These are phyloP conservation scores for Buxus sempervirens DNA, from an alignment of 164 flowering plant genomes.

Conservation along the genomic window DNA sequence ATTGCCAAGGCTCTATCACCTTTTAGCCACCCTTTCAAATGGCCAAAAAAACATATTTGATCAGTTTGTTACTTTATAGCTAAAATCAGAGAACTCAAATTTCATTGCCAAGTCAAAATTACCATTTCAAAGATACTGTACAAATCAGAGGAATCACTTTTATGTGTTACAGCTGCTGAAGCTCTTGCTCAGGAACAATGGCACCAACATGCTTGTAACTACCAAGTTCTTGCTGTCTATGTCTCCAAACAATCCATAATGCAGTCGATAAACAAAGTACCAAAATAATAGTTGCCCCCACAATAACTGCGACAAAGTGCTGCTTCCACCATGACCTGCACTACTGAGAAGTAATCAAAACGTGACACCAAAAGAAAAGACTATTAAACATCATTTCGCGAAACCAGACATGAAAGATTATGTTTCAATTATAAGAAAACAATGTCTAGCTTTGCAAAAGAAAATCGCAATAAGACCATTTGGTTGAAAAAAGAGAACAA, in stretches of 20 bases:
- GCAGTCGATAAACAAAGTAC: constrained; percentile 41
- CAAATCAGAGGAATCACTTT: no score
- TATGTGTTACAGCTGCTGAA: constrained; percentile 42
- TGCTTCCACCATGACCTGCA: constrained; percentile 60
- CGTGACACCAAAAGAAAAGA: neutral
- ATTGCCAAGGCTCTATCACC: no score
- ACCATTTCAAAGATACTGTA: no score
- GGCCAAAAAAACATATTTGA: no score
- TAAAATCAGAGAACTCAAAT: no score
- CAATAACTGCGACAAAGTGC: constrained; percentile 25
- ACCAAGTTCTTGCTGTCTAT: constrained; percentile 22
- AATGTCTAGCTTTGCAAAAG: no score
- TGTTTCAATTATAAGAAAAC: no score
- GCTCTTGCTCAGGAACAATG: constrained; percentile 63
- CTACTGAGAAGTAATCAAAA: neutral
- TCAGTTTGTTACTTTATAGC: no score
- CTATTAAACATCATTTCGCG: neutral
- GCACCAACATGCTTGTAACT: constrained; percentile 56
- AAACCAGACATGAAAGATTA: neutral
- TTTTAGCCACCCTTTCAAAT: no score
- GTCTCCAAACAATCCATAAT: constrained; percentile 47
- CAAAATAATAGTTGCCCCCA: constrained; percentile 19
- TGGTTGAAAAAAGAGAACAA: no score
- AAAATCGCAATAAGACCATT: no score
- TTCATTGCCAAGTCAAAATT: no score